Percentiles rank a stretch among this genome's conserved stretches.
Conservation (phyloP, 1,284 basidiomycete species). For the Leccinum solheimii region DNA sequence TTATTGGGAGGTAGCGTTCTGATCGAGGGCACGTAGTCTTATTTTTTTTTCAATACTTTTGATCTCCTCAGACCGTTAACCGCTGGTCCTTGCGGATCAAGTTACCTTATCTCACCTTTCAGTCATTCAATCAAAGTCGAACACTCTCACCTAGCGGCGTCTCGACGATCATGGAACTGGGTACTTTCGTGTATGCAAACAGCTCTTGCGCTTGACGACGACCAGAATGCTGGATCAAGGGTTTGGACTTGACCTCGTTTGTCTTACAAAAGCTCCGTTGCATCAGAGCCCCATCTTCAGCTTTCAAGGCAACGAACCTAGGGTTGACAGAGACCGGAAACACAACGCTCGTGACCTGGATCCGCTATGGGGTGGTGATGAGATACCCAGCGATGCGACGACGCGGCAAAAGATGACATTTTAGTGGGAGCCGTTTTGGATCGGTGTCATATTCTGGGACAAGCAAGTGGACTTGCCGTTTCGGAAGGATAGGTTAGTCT, state of each 20-base stretch:
- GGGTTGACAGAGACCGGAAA: slow-evolving; percentile 46
- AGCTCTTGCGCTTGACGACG: slow-evolving; percentile 88
- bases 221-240: slow-evolving; percentile 97
- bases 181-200: slow-evolving; percentile 91
- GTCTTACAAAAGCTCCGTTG: slow-evolving; percentile 89
- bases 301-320: slow-evolving; percentile 63
- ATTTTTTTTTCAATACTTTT: no score
- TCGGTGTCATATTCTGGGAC: slow-evolving; percentile 80
- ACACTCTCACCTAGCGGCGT: no score
- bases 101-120: no score
- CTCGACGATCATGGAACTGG: slow-evolving; percentile 89
- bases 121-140: no score
- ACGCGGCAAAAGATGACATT: slow-evolving; percentile 54
- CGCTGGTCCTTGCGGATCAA: no score
- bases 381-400: slow-evolving; percentile 38
- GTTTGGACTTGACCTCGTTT: slow-evolving; percentile 86
- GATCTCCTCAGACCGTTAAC: no score
- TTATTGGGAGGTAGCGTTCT: slow-evolving; percentile 86
- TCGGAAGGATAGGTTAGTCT: slow-evolving; percentile 70
- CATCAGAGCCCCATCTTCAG: slow-evolving; percentile 91
- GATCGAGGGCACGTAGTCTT: no score
- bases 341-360: slow-evolving; percentile 58
- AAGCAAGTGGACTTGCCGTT: slow-evolving; percentile 86
- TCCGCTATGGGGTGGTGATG: slow-evolving; percentile 81
- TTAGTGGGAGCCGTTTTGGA: slow-evolving; percentile 89